phyloP scores from a whole-genome alignment of 176 grass and related monocot species.

The Cocos nucifera region DNA sequence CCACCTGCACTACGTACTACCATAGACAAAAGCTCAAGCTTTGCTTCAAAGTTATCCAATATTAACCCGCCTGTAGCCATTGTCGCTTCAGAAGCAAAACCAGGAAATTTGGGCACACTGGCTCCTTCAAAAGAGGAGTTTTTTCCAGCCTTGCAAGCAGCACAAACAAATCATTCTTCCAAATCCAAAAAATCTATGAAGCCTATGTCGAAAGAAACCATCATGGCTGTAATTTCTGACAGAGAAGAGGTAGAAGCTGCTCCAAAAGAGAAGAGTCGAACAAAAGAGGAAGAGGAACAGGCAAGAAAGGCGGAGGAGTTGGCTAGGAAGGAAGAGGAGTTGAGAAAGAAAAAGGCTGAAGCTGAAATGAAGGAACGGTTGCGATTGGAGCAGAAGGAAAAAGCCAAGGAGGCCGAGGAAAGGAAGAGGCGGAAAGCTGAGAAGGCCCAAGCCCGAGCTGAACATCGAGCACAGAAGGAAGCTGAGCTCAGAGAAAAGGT shows the following conservation, averaged over 20 bases:
- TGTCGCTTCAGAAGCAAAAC: conserved; percentile 22
- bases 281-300: conserved; percentile 30
- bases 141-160: conserved; percentile 34
- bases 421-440: conserved; percentile 64
- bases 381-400: conserved; percentile 65
- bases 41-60: conserved; percentile 21
- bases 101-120: conserved; percentile 21
- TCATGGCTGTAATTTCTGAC: conserved; percentile 5
- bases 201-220: conserved; percentile 20
- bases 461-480: conserved; percentile 60
- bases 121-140: conserved; percentile 19
- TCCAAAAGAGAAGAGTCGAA: conserved; percentile 31
- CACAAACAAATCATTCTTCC: conserved; percentile 23
- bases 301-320: conserved; percentile 39
- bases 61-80: conserved; percentile 5
- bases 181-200: conserved; percentile 37
- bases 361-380: conserved; percentile 47
- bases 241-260: conserved; percentile 29
- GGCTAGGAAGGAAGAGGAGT: conserved; percentile 35
- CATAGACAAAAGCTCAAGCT: conserved; percentile 37
- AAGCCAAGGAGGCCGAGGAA: conserved; percentile 87
- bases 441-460: conserved; percentile 57
- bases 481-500: conserved; percentile 70
- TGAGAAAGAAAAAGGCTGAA: conserved; percentile 40
- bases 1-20: conserved; percentile 50